Percentiles rank a stretch among this genome's conserved stretches.
These are phyloP conservation scores for Plicaturopsis crispa DNA, from an alignment of 768 basidiomycete genomes.

Conservation along the genomic window DNA sequence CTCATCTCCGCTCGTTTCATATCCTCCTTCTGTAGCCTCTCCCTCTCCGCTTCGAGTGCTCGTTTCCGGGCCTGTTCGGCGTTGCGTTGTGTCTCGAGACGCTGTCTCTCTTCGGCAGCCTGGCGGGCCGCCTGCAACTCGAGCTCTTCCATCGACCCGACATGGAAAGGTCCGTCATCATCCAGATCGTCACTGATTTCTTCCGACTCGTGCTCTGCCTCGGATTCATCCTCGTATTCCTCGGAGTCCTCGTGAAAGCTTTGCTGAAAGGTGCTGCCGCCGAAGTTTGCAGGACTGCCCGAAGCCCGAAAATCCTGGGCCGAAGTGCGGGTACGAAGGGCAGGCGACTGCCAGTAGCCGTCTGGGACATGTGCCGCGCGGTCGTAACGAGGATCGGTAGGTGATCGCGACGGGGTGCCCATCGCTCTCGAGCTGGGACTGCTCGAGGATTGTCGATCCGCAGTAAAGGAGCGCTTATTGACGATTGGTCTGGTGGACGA, in stretches of 20 bases:
- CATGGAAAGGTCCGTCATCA: constrained; percentile 22
- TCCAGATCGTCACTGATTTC: neutral
- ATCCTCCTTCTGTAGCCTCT: constrained; percentile 16
- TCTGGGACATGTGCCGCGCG: constrained; percentile 23
- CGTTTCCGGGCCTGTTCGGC: too few species aligned
- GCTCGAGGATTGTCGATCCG: constrained; percentile 16
- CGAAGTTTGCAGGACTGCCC: constrained; percentile 3
- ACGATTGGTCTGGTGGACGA: constrained; percentile 24
- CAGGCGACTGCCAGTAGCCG: constrained; percentile 23
- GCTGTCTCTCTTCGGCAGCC: constrained; percentile 22
- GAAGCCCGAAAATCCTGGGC: constrained; percentile 22
- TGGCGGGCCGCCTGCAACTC: constrained; percentile 24
- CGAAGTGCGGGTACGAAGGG: constrained; percentile 17
- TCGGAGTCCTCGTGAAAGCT: constrained; percentile 19
- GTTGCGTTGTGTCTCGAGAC: constrained; percentile 25
- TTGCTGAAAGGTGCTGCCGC: neutral
- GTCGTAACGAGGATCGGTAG: constrained; percentile 21
- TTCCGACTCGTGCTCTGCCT: too few species aligned
- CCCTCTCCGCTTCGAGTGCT: constrained; percentile 23
- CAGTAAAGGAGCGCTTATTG: constrained; percentile 18
- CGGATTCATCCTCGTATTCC: neutral
- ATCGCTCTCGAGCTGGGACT: constrained; percentile 15
- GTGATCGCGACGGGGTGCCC: constrained; percentile 14
- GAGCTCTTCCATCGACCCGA: constrained; percentile 20
- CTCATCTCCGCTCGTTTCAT: constrained; percentile 19